These are phyloP conservation scores for Paralagenidium karlingii DNA, from an alignment of 352 stramenopile genomes.

Conservation along the genomic window DNA sequence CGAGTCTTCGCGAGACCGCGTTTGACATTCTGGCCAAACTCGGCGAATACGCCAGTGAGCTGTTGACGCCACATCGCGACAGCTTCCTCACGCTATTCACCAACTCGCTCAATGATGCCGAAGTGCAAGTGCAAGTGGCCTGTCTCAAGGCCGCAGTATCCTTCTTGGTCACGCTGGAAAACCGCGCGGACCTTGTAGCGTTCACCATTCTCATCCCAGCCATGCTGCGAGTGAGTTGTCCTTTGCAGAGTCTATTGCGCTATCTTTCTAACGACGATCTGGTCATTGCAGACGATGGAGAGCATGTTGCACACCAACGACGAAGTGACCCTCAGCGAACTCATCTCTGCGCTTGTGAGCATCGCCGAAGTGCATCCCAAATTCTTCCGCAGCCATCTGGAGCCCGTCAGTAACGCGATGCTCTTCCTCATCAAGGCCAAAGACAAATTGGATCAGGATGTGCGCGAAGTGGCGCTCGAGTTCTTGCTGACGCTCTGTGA, in stretches of 20 bases:
- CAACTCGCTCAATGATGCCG: slow-evolving; percentile 50
- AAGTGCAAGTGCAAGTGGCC: slow-evolving; percentile 50
- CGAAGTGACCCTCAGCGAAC: slow-evolving; percentile 52
- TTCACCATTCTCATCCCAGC: slow-evolving; percentile 57
- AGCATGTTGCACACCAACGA: slow-evolving; percentile 37
- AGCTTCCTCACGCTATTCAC: slow-evolving; percentile 70
- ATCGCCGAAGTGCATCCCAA: slow-evolving; percentile 67
- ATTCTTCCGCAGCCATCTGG: slow-evolving; percentile 63
- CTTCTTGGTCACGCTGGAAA: slow-evolving; percentile 66
- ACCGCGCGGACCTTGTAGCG: slow-evolving; percentile 43
- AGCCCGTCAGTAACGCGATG: slow-evolving; percentile 65
- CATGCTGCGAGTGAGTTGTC: slow-evolving; percentile 53
- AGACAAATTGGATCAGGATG: slow-evolving; percentile 41
- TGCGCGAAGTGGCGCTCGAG: slow-evolving; percentile 66
- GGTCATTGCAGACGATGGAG: slow-evolving; percentile 43
- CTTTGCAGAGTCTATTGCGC: not conserved
- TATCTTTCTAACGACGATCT: slow-evolving; percentile 1
- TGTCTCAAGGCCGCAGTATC: slow-evolving; percentile 53
- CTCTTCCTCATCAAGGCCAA: slow-evolving; percentile 60
- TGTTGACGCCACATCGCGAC: slow-evolving; percentile 63
- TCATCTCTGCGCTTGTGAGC: slow-evolving; percentile 59
- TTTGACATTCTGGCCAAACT: slow-evolving; percentile 70
- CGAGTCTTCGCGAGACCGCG: slow-evolving; percentile 52
- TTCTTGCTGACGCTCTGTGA: slow-evolving; percentile 72
- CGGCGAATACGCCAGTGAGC: slow-evolving; percentile 47